Evolutionary conservation across 2,329 filamentous ascomycete genomes (phyloP).

Genomic region (Knoxdaviesia capensis): DNA sequence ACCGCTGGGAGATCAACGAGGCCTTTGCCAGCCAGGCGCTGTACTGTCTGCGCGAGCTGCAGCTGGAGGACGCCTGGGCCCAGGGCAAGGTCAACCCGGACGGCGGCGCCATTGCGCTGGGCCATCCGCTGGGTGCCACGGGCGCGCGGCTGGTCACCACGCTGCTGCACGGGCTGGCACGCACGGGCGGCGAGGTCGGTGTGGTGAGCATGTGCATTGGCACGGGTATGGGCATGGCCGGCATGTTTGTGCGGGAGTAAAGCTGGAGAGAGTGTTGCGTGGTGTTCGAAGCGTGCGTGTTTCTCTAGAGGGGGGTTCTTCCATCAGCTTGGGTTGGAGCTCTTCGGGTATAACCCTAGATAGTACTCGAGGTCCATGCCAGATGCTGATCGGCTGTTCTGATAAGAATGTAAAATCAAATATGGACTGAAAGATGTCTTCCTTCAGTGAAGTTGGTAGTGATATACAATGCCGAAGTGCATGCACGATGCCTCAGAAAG

Average conservation of each 20-base stretch:
- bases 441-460: no score
- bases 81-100: constrained; percentile 68
- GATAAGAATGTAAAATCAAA: no score
- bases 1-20: constrained; percentile 90
- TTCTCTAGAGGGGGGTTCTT: no score
- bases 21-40: constrained; percentile 46
- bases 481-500: no score
- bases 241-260: constrained; percentile 44
- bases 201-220: constrained; percentile 84
- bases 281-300: no score
- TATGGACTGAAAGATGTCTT: no score
- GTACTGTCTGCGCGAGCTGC: constrained; percentile 52
- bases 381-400: no score
- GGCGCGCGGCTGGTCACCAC: constrained; percentile 65
- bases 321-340: no score
- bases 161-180: constrained; percentile 43
- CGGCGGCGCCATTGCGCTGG: constrained; percentile 84
- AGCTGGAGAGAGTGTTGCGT: no score
- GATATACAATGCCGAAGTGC: no score
- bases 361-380: no score
- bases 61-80: constrained; percentile 40
- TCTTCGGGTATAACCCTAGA: no score
- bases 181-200: constrained; percentile 53
- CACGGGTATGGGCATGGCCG: constrained; percentile 62
- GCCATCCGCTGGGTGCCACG: constrained; percentile 79